These are phyloP conservation scores for Scalesia atractyloides DNA, from an alignment of 129 eudicot species.

Conservation along the genomic window DNA sequence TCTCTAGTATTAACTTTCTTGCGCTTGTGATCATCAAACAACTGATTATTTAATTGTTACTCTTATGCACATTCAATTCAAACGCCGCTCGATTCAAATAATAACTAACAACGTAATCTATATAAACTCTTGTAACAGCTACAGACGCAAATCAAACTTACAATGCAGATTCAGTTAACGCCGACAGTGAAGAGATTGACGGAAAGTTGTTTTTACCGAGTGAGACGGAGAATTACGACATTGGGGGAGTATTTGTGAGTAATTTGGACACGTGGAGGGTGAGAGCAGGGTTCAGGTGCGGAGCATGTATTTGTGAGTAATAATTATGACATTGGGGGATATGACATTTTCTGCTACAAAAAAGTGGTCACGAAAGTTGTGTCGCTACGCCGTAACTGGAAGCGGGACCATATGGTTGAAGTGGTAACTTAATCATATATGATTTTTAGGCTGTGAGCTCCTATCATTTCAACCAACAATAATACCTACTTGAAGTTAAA, in stretches of 20 bases:
- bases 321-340: no score
- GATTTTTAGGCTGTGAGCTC: no score
- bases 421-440: no score
- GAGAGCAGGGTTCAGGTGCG: conserved; percentile 18
- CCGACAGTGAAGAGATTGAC: neutral
- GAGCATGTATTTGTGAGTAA: no score
- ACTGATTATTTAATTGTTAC: neutral
- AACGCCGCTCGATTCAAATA: neutral
- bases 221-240: neutral
- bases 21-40: conserved; percentile 1
- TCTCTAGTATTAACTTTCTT: conserved; percentile 38
- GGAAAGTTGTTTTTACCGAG: neutral
- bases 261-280: conserved; percentile 26
- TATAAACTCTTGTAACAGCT: no score
- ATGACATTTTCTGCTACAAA: neutral
- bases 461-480: no score
- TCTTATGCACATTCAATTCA: neutral
- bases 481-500: no score
- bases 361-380: neutral
- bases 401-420: no score
- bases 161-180: conserved; percentile 9
- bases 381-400: no score
- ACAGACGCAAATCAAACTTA: neutral
- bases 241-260: conserved; percentile 1
- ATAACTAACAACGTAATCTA: neutral